Conservation (phyloP, 257 asterid species). For the Fraxinus anomala region DNA sequence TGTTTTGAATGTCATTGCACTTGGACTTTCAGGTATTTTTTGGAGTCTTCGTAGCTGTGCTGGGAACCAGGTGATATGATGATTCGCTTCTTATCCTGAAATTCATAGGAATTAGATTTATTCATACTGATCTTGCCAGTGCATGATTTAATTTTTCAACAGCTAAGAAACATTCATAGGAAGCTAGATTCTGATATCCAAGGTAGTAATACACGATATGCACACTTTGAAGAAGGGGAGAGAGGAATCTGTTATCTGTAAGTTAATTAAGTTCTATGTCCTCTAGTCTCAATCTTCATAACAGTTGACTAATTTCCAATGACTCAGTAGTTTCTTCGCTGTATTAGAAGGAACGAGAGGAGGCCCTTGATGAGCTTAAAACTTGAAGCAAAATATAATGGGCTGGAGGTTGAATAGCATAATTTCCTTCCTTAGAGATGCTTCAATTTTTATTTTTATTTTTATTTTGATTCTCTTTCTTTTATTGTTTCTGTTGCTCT, state of each 20-base stretch:
- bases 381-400: conserved; percentile 64
- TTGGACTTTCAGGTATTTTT: conserved; percentile 67
- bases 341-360: conserved; percentile 75
- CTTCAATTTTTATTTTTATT: not conserved
- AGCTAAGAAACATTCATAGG: conserved; percentile 70
- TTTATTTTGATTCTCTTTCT: not conserved
- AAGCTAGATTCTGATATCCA: conserved; percentile 80
- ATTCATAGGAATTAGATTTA: conserved; percentile 5
- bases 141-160: conserved; percentile 33
- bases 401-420: conserved; percentile 59
- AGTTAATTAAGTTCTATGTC: conserved; percentile 20
- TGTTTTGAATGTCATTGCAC: conserved; percentile 16
- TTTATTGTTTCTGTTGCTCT: not conserved
- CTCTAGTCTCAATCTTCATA: not conserved
- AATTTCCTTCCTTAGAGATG: conserved; percentile 12
- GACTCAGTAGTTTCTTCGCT: conserved; percentile 22
- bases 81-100: conserved; percentile 17
- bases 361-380: conserved; percentile 75
- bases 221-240: conserved; percentile 81
- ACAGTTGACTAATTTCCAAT: conserved; percentile 14
- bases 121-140: conserved; percentile 13
- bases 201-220: conserved; percentile 54
- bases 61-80: conserved; percentile 79
- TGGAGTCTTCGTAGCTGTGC: conserved; percentile 99
- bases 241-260: conserved; percentile 67